Base-by-base conservation (phyloP, 805 yeast species). In the Candida arabinofermentans region DNA sequence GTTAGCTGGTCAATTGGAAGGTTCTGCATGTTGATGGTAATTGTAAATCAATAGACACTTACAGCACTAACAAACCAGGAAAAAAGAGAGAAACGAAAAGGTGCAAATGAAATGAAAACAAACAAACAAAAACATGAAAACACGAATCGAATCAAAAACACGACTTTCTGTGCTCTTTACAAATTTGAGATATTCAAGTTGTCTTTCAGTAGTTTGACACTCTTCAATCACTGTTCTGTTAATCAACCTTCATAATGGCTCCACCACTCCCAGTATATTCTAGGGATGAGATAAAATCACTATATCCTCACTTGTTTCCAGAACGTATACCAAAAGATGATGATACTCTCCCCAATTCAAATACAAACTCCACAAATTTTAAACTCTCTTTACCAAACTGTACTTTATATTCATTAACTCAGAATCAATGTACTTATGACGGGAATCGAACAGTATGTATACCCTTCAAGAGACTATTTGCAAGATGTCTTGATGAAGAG, bases 201-300 rank as follows among this genome's bases (percentile, higher is more conserved):
- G n/a, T 26, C 29, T 26, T 13, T 26, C 29, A 26, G 16, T 8
- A 26, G n/a, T n/a, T n/a, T n/a, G n/a, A n/a, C n/a, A n/a, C n/a
- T n/a, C n/a, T n/a, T n/a, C n/a, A n/a, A n/a, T n/a, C n/a, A n/a
- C n/a, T n/a, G n/a, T n/a, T n/a, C n/a, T n/a, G n/a, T n/a, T n/a
- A n/a, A n/a, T n/a, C n/a, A n/a, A n/a, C n/a, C n/a, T n/a, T n/a
- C n/a, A n/a, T n/a, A n/a, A 73, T 74, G 79, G 77, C 78, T 0
- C 79, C 78, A 1, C 70, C 74, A 8, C 62, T 75, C n/a, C 75
- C 75, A 0, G 67, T 74, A 2, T 66, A 69, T 37, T 50, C 64
- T 3, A 43, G 61, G 23, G 68, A 62, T 3, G 76, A 72, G 39
- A 57, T 67, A 18, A 50, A 51, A 33, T 45, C 43, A 17, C 39